Base-by-base conservation (phyloP, 2,329 filamentous ascomycete species). In the Epichloe scottii region DNA sequence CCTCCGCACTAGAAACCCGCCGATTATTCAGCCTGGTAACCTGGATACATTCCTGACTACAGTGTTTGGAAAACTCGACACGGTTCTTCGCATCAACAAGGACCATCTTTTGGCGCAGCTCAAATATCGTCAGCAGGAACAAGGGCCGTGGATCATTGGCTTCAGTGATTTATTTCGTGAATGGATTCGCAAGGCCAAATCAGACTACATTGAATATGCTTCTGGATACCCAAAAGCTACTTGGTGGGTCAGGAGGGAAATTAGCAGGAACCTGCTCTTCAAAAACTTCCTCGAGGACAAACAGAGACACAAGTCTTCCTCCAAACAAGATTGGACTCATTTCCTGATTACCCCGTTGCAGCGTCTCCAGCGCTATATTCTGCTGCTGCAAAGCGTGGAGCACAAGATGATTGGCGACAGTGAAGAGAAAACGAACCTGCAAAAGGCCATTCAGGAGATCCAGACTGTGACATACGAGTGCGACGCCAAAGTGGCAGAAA, bases 101-200 rank as follows among this genome's bases (percentile, higher is more conserved):
- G 90, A 96, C 55, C 85, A 93, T 64, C 77, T 98, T 19, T 72
- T 98, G 23, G 86, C 91, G 2, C 91, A 96, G 66, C 78, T 98
- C 60, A 97, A 97, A 63, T 98, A 97, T 64, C 82, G 93, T 26
- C 93, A 98, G 66, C 87, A 93, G 61, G 93, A 97, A 64, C 91
- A 98, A 69, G 93, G 93, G 0, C 93, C 93, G 0, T 98, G 89
- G 82, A 84, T 98, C 53, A 76, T 80, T 12, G 93, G 93, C 3
- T 96, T 96, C 68, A 96, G 90, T 63, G 93, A 97, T 62, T 88
- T 98, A 47, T 97, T 98, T 73, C 78, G 93, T 53, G 93, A 98
- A 69, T 98, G 93, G 93, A 95, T 97, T 55, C 81, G 93, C 56
- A 97, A 96, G 67, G 93, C 93, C 34, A 89, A 85, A 66, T 73